Evolutionary conservation across 2,329 filamentous ascomycete species (phyloP), one percentile per base, ranked within the genome.

Genomic region (Pseudogymnoascus sp.): DNA sequence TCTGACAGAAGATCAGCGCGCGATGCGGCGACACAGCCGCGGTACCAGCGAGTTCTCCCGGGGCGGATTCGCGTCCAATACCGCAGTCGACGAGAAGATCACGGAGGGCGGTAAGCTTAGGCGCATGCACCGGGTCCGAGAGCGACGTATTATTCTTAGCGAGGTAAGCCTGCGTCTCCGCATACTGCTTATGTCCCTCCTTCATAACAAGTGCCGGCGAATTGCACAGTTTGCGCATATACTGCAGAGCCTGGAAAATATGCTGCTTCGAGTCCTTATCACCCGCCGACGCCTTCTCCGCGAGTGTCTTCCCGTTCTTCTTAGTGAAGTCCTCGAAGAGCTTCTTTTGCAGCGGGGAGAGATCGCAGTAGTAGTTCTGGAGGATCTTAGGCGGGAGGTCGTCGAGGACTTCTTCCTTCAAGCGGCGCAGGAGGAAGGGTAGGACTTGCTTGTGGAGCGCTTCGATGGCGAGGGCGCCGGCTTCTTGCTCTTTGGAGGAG

Each of bases 151-250:
- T 88, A 72, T 93, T 88, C 72, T 87, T 88, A 60, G 86, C 83
- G 18, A 99, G 83, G 69, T 92, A 86, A 60, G 85, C 85, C 74
- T 96, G 92, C 3, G 93, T 93, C 16, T 93, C 88, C 14, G 91
- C 90, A 74, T 96, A 99, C 67, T 95, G 85, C 73, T 89, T 91
- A 76, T 96, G 93, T 16, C 87, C 91, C 61, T 95, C 92, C 73
- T 97, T 97, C 82, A 99, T 91, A 8, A 99, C 95, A 68, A 99
- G 82, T 0, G 95, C 92, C 0, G 95, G 95, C 2, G 95, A 97
- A 74, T 99, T 99, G 83, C 95, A 99, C 5, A 99, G 85, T 78
- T 97, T 97, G 66, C 96, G 91, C 96, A 99, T 99, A 77, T 99
- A 99, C 74, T 99, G 96, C 50, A 99, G 78, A 3, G 96, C 95